Percentiles rank a stretch among this genome's conserved stretches.
Evolutionary conservation across 2,329 filamentous ascomycete species (phyloP).

Genomic region (Exophiala bonariae): DNA sequence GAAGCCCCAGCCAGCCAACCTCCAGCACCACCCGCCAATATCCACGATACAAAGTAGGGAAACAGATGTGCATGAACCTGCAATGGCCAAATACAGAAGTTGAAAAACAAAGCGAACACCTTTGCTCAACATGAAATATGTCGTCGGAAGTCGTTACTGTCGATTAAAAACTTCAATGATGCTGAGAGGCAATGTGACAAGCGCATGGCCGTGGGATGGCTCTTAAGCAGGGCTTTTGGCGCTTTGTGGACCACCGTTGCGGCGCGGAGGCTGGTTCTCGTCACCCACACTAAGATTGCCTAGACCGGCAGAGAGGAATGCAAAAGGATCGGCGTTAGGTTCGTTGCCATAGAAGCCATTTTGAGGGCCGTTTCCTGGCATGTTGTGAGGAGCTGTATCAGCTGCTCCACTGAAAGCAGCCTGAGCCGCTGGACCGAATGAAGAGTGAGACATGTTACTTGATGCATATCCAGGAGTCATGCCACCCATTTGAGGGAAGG

Average conservation of each 20-base stretch:
- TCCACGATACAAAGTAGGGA: slow-evolving; percentile 25
- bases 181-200: slow-evolving; percentile 8
- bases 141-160: slow-evolving; percentile 24
- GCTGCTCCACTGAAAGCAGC: slow-evolving; percentile 89
- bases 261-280: slow-evolving; percentile 38
- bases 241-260: slow-evolving; percentile 45
- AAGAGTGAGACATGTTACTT: slow-evolving; percentile 74
- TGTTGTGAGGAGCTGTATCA: slow-evolving; percentile 60
- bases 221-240: slow-evolving; percentile 41
- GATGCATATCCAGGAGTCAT: slow-evolving; percentile 81
- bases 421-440: slow-evolving; percentile 90
- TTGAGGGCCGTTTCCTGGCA: slow-evolving; percentile 69
- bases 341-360: slow-evolving; percentile 68
- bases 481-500: slow-evolving; percentile 61
- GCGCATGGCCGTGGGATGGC: slow-evolving; percentile 4
- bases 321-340: slow-evolving; percentile 61
- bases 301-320: slow-evolving; percentile 62
- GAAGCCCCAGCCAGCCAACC: slow-evolving; percentile 16
- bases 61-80: slow-evolving; percentile 26
- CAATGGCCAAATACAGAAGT: slow-evolving; percentile 20
- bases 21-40: slow-evolving; percentile 27
- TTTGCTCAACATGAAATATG: slow-evolving; percentile 25
- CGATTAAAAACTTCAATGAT: slow-evolving; percentile 17
- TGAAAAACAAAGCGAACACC: slow-evolving; percentile 20
- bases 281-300: slow-evolving; percentile 59